Conservation (phyloP, 495 filamentous ascomycete species). For the Lindgomyces ingoldianus region DNA sequence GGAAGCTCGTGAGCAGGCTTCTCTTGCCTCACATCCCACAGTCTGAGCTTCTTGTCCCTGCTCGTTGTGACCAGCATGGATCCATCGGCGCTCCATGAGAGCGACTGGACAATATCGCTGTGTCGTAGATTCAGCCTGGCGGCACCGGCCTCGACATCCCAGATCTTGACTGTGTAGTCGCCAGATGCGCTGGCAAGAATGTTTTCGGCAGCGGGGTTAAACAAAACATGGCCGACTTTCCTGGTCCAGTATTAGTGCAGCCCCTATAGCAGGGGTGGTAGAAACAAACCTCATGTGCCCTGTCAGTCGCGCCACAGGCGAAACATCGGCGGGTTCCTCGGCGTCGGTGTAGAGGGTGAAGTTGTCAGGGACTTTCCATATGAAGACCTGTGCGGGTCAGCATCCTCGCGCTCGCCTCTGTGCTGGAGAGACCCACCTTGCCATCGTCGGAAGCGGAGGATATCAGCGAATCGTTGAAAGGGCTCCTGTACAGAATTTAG, state of each 20-base stretch:
- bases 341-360: constrained; percentile 82
- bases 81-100: constrained; percentile 94
- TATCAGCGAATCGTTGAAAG: constrained; percentile 90
- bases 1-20: constrained; percentile 78
- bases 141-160: constrained; percentile 85
- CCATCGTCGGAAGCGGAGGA: constrained; percentile 95
- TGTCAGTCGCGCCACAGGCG: constrained; percentile 73
- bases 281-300: constrained; percentile 65
- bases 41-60: constrained; percentile 93
- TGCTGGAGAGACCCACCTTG: constrained; percentile 57
- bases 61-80: constrained; percentile 88
- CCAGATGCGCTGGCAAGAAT: constrained; percentile 94
- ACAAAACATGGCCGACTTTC: constrained; percentile 95
- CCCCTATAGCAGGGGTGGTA: background rate
- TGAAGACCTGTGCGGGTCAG: constrained; percentile 63
- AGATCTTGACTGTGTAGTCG: constrained; percentile 91
- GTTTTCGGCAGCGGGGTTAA: constrained; percentile 95
- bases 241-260: constrained; percentile 50
- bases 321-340: constrained; percentile 78
- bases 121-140: constrained; percentile 74
- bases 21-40: constrained; percentile 96
- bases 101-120: constrained; percentile 86
- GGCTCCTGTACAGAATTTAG: constrained; percentile 63
- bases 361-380: constrained; percentile 90
- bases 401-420: background rate